Conservation (phyloP, 352 stramenopile genomes). For the Globisporangium barbulae region DNA sequence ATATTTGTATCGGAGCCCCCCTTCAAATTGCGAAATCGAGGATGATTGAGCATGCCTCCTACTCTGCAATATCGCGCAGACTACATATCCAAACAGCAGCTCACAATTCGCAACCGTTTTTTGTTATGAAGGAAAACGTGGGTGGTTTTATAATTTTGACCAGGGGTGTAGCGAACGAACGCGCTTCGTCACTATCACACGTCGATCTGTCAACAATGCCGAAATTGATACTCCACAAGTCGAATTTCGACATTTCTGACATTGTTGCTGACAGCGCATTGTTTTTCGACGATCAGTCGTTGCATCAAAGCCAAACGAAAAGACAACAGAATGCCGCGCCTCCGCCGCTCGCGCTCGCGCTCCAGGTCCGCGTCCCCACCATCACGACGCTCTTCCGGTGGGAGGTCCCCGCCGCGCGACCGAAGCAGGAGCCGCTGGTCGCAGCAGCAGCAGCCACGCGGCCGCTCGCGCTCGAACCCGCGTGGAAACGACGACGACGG, state of each 20-base stretch:
- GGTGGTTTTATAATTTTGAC: background rate
- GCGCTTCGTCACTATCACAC: no score
- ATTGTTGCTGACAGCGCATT: no score
- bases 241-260: no score
- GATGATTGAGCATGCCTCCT: background rate
- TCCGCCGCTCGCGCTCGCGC: constrained; percentile 12
- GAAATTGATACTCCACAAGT: no score
- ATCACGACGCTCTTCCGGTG: background rate
- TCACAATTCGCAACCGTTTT: background rate
- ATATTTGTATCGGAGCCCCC: no score
- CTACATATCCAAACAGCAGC: background rate
- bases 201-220: no score
- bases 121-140: background rate
- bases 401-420: background rate
- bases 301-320: background rate
- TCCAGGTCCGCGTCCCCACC: constrained; percentile 11
- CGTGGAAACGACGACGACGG: constrained; percentile 8
- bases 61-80: background rate
- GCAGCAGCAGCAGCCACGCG: background rate
- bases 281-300: no score
- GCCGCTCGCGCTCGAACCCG: constrained; percentile 10
- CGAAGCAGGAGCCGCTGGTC: constrained; percentile 6
- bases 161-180: background rate
- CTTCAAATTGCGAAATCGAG: background rate
- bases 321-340: constrained; percentile 4